Evolutionary conservation across 2,329 filamentous ascomycete species (phyloP).

Genomic region (Verticillium alfalfae): DNA sequence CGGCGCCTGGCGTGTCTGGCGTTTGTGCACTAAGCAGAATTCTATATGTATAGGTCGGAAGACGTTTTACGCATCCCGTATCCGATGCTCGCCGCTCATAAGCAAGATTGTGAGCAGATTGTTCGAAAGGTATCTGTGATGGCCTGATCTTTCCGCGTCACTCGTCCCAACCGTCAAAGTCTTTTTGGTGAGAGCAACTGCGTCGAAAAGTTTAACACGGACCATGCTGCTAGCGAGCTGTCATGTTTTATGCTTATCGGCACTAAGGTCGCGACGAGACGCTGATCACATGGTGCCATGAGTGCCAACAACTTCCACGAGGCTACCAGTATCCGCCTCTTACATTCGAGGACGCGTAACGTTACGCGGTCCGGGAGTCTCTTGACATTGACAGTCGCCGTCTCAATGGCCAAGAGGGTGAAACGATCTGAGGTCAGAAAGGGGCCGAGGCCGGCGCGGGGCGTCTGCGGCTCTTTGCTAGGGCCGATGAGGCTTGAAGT

Average conservation of each 20-base stretch:
- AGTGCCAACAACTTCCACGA: background rate
- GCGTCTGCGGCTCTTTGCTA: background rate
- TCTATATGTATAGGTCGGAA: background rate
- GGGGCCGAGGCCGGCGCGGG: background rate
- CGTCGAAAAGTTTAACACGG: background rate
- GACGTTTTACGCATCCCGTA: background rate
- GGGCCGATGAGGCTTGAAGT: background rate
- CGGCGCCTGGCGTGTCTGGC: background rate
- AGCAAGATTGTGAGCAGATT: background rate
- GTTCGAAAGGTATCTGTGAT: background rate
- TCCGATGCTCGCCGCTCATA: background rate
- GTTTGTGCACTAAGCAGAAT: background rate
- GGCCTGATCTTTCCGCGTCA: background rate
- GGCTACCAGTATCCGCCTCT: background rate
- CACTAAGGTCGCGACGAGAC: background rate
- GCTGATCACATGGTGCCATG: background rate
- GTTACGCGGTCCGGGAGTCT: background rate
- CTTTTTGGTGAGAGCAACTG: background rate
- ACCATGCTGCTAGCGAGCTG: background rate
- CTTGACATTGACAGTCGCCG: background rate
- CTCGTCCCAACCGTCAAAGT: background rate
- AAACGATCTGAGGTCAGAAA: background rate
- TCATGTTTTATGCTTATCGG: background rate
- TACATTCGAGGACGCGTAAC: background rate
- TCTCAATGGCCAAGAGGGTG: background rate